These are phyloP conservation scores for Suillus americanus DNA, from an alignment of 768 basidiomycete genomes.

Conservation along the genomic window DNA sequence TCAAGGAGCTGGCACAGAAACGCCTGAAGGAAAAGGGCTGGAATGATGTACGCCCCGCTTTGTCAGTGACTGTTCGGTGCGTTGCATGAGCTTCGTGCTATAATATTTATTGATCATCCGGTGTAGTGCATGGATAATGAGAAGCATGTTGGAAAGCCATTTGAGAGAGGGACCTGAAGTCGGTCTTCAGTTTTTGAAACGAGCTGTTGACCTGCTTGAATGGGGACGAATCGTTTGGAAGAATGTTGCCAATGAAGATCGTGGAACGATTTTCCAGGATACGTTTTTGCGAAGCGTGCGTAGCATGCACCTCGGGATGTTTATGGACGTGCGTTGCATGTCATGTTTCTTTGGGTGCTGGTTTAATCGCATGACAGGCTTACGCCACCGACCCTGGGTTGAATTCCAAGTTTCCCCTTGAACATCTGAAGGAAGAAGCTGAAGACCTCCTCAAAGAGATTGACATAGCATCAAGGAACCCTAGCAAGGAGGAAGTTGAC, in stretches of 20 bases:
- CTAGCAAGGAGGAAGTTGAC: background rate
- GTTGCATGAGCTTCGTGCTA: background rate
- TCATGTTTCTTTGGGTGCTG: background rate
- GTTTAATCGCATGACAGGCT: background rate
- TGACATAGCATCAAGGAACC: background rate
- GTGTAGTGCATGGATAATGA: constrained; percentile 23
- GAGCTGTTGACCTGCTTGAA: constrained; percentile 15
- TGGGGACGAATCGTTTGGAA: constrained; percentile 16
- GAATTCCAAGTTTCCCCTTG: constrained; percentile 13
- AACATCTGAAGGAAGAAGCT: constrained; percentile 19
- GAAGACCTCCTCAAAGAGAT: constrained; percentile 16
- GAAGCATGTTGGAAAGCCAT: constrained; percentile 9
- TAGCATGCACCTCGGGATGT: constrained; percentile 4
- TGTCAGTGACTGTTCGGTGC: constrained; percentile 40
- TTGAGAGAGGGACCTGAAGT: background rate
- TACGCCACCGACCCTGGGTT: constrained; percentile 1
- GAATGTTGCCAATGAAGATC: constrained; percentile 14
- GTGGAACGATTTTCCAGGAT: constrained; percentile 20
- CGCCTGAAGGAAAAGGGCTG: constrained; percentile 24
- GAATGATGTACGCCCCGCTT: constrained; percentile 30
- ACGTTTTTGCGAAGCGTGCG: constrained; percentile 15
- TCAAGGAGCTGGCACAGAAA: constrained; percentile 22
- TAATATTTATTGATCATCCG: background rate
- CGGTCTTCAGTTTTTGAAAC: constrained; percentile 12
- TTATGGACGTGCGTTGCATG: background rate